Evolutionary conservation across 352 stramenopile genomes (phyloP).

Genomic region (Phytophthora cactorum): DNA sequence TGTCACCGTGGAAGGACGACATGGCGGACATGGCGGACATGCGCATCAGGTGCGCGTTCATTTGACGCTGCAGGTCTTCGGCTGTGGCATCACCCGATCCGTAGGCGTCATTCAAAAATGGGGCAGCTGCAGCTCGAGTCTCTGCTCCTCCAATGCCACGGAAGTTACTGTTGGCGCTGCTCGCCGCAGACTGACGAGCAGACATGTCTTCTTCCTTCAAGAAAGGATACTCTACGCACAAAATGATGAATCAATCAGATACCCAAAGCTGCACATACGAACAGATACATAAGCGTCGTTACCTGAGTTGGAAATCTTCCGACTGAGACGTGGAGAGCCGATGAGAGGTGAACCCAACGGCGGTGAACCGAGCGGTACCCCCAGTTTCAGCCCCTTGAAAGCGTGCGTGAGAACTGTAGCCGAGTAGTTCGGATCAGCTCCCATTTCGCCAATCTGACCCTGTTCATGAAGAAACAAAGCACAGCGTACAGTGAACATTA

Average conservation of each 20-base stretch:
- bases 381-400: conserved; percentile 65
- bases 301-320: conserved; percentile 75
- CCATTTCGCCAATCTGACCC: conserved; percentile 31
- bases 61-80: conserved; percentile 45
- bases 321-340: conserved; percentile 62
- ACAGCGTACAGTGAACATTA: neutral
- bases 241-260: conserved; percentile 1
- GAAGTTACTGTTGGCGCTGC: conserved; percentile 29
- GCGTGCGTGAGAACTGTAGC: conserved; percentile 68
- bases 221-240: conserved; percentile 63
- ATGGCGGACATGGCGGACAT: conserved; percentile 63
- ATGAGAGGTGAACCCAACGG: conserved; percentile 45
- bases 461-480: neutral
- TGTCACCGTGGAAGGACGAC: conserved; percentile 66
- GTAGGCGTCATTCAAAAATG: conserved; percentile 43
- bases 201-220: conserved; percentile 63
- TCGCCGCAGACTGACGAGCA: conserved; percentile 31
- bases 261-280: neutral
- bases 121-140: conserved; percentile 15
- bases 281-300: conserved; percentile 1
- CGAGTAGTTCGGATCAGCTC: conserved; percentile 48
- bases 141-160: conserved; percentile 15
- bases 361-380: conserved; percentile 36
- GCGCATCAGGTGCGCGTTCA: conserved; percentile 57
- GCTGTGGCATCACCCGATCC: conserved; percentile 28